Base-by-base conservation (phyloP, 2,329 filamentous ascomycete species). In the Alternaria metachromatica region DNA sequence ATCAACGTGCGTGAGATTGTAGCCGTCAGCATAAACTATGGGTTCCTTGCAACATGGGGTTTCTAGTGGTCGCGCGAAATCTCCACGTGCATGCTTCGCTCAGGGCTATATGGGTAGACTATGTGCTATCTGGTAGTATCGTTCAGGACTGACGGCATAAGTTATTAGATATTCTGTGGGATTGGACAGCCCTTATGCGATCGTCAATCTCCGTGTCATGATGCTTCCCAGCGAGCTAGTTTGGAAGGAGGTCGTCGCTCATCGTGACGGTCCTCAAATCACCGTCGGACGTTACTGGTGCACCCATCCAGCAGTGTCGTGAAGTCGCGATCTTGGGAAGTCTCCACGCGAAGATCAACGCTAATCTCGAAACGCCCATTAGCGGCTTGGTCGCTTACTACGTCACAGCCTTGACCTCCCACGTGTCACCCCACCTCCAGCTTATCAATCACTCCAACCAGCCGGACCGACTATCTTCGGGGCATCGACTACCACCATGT, bases 401-500 rank as follows among this genome's bases (percentile, higher is more conserved):
- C 37, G 37, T 41, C 37, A 41, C 9, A 18, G 37, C 15, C 13
- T 9, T 37, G 33, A 37, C 0, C 4, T 18, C 37, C 37, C 13
- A 37, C 50, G 20, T 6, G 30, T 21, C 20, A 43, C n/a, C 13
- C 37, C 51, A 10, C 51, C 37, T 37, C 12, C 15, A 25, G 18
- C 51, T 55, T 41, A 43, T 20, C 30, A 55, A 21, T 13, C 20
- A 46, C 44, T 23, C 6, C n/a, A 2, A 41, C 15, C 37, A 41
- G 37, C 37, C 37, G 44, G 12, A 46, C 18, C 44, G 44, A 23
- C 11, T n/a, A n/a, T n/a, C n/a, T n/a, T 8, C 15, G 20, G 8
- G 12, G 13, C 44, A 4, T 10, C 21, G 45, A 25, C 28, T 18
- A 45, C 23, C 44, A 41, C 5, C 10, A 64, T 64, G 62, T 28